phyloP scores from a whole-genome alignment of 2,329 filamentous ascomycete species.

The Coniochaeta hoffmannii region DNA sequence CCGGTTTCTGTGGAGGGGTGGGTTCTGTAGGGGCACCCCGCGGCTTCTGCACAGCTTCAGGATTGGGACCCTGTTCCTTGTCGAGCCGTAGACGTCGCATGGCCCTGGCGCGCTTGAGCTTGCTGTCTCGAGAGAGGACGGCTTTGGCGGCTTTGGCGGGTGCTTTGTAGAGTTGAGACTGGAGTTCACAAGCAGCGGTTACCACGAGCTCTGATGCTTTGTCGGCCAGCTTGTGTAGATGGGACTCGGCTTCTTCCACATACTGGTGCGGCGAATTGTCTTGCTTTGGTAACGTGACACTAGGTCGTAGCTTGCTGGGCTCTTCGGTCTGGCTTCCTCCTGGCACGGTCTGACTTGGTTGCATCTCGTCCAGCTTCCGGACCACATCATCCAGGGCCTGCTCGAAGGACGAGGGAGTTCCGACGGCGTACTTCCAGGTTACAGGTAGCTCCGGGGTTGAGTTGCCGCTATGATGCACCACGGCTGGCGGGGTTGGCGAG shows the following conservation, averaged over 20 bases:
- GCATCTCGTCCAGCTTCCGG: constrained; percentile 19
- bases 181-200: neutral
- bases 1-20: too few species aligned
- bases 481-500: neutral
- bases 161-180: neutral
- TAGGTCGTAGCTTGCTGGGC: neutral
- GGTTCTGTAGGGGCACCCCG: too few species aligned
- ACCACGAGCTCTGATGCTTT: neutral
- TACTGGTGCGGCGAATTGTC: neutral
- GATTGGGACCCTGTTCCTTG: neutral
- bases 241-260: neutral
- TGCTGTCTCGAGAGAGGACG: neutral
- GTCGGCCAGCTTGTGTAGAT: neutral
- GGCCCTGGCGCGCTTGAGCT: neutral
- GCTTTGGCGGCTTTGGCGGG: neutral
- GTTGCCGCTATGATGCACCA: neutral
- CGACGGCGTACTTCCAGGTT: constrained; percentile 14
- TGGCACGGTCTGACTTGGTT: constrained; percentile 8
- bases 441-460: constrained; percentile 11
- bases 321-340: neutral
- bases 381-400: constrained; percentile 20
- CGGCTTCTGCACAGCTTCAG: neutral
- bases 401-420: constrained; percentile 18
- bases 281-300: neutral
- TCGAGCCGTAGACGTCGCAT: neutral